Conservation (phyloP, 75 land plant genomes). For the Selaginella moellendorffii region DNA sequence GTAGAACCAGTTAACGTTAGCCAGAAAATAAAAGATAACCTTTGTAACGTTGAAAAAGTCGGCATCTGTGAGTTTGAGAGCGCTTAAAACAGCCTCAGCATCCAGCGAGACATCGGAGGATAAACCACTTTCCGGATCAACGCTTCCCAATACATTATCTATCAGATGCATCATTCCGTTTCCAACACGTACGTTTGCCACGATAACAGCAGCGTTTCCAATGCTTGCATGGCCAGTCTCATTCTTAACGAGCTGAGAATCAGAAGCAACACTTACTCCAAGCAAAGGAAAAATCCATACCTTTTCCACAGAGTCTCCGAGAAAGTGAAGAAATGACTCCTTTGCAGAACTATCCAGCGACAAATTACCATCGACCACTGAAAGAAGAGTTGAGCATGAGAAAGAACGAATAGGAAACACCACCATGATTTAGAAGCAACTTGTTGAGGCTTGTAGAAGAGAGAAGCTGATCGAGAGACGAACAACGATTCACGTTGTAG, state of each 20-base stretch:
- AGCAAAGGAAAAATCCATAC: conserved; percentile 4
- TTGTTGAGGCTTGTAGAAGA: conserved; percentile 11
- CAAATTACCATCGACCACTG: conserved; percentile 2
- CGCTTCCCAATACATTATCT: conserved; percentile 18
- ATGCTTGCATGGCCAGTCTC: neutral
- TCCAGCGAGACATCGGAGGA: conserved; percentile 15
- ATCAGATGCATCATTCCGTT: conserved; percentile 17
- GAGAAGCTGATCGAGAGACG: conserved; percentile 11
- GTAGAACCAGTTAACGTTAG: too few species aligned
- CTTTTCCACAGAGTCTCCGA: conserved; percentile 9
- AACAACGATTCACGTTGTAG: conserved; percentile 4
- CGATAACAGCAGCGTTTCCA: conserved; percentile 12
- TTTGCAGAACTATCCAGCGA: neutral
- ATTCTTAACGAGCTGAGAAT: conserved; percentile 3
- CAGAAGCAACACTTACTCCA: too few species aligned
- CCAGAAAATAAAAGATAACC: too few species aligned
- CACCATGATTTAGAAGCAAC: conserved; percentile 17
- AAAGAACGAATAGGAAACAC: too few species aligned
- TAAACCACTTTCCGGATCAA: conserved; percentile 8
- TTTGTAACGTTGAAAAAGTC: conserved; percentile 35
- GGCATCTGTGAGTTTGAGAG: conserved; percentile 34
- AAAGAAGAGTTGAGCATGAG: too few species aligned
- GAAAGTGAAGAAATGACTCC: neutral
- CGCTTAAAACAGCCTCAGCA: conserved; percentile 16
- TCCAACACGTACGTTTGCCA: conserved; percentile 8